phyloP scores from a whole-genome alignment of 2,329 filamentous ascomycete genomes.

The Cordyceps cateniannulata region DNA sequence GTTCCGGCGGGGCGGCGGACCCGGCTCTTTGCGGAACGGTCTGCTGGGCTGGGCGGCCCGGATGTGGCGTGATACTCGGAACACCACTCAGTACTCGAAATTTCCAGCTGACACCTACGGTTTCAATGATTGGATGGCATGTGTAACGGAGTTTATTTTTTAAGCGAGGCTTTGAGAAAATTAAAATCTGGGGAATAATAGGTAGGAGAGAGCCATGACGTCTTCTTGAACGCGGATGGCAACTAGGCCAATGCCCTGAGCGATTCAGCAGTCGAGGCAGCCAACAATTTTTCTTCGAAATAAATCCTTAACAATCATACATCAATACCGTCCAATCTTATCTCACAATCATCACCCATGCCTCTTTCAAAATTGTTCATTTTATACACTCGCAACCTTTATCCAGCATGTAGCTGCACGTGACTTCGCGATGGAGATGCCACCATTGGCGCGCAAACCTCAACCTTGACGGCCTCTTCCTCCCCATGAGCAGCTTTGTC shows the following conservation, averaged over 20 bases:
- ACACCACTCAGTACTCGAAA: neutral
- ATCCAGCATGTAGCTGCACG: neutral
- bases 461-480: neutral
- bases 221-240: neutral
- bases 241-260: too few species aligned
- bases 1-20: neutral
- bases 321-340: neutral
- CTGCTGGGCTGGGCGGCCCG: neutral
- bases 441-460: neutral
- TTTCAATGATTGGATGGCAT: neutral
- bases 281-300: too few species aligned
- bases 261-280: too few species aligned
- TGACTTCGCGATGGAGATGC: constrained; percentile 11
- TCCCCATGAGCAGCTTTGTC: neutral
- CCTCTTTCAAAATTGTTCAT: neutral
- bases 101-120: neutral
- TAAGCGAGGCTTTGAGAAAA: neutral
- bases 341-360: neutral
- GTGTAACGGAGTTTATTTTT: neutral
- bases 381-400: neutral
- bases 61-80: constrained; percentile 2
- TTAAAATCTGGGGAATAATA: neutral
- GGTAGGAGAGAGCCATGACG: neutral
- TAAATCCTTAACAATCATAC: too few species aligned
- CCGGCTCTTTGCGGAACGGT: constrained; percentile 4